phyloP scores from a whole-genome alignment of 73 alveolate species.

The Effrenium voratum region DNA sequence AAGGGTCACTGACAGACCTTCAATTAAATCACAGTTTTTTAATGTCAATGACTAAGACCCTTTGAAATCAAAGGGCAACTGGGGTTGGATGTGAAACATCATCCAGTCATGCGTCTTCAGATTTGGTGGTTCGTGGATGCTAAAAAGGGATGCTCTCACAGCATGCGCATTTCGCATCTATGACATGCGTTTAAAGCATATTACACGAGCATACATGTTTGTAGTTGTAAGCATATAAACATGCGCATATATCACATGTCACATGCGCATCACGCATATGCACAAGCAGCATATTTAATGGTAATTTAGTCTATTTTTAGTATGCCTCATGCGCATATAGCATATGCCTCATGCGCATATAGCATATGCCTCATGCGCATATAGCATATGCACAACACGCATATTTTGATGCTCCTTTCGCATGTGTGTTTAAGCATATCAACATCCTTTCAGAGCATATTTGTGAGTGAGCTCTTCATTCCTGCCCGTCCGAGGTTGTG shows the following conservation, averaged over 20 bases:
- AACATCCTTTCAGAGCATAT: background rate
- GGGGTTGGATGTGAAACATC: no score
- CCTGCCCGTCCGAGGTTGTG: no score
- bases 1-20: no score
- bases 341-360: slow-evolving; percentile 25
- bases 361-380: slow-evolving; percentile 28
- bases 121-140: no score
- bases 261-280: no score
- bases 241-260: slow-evolving; percentile 20
- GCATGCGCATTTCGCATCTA: background rate
- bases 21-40: background rate
- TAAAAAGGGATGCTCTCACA: background rate
- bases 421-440: background rate
- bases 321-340: slow-evolving; percentile 9
- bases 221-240: background rate
- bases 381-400: background rate
- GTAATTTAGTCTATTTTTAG: background rate
- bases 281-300: no score
- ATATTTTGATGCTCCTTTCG: background rate
- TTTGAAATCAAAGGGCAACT: background rate
- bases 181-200: background rate
- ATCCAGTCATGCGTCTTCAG: no score
- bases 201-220: background rate
- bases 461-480: no score
- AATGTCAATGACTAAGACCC: background rate